Evolutionary conservation across 2,329 filamentous ascomycete species (phyloP).

Genomic region (Hypoxylon sp.): DNA sequence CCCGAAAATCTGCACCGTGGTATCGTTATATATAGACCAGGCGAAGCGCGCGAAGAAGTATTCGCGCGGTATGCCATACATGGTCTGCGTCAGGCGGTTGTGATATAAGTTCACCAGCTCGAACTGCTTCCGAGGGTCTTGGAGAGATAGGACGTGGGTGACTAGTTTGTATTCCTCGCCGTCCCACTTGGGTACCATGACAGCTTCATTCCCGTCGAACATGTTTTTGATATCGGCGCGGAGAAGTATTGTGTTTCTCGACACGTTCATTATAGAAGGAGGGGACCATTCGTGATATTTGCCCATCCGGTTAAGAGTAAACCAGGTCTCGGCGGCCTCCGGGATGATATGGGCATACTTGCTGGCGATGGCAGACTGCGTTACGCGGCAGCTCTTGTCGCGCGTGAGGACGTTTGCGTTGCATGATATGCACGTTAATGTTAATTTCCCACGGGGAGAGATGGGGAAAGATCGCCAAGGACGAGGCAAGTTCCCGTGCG

Average conservation of each 20-base stretch:
- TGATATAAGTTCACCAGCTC: constrained; percentile 8
- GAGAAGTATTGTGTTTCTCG: constrained; percentile 1
- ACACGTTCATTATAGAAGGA: not conserved
- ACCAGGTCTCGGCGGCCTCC: not conserved
- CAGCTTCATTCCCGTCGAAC: constrained; percentile 7
- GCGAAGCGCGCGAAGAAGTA: constrained; percentile 26
- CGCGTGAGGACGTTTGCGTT: not conserved
- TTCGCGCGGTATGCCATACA: not conserved
- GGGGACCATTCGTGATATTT: not conserved
- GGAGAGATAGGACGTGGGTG: constrained; percentile 2
- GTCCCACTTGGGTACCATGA: constrained; percentile 13
- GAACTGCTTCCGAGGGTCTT: not conserved
- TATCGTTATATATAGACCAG: constrained; percentile 17
- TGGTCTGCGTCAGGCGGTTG: not conserved
- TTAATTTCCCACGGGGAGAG: not conserved
- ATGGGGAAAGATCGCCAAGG: constrained; percentile 2
- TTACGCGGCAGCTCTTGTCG: constrained; percentile 16
- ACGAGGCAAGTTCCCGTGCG: constrained; percentile 16
- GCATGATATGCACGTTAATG: not conserved
- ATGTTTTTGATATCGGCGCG: constrained; percentile 12
- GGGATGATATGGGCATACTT: constrained; percentile 16
- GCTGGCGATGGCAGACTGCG: not conserved
- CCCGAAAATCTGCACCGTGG: not conserved
- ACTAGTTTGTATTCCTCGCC: constrained; percentile 2
- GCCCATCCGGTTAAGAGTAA: not conserved